Evolutionary conservation across 352 stramenopile species (phyloP).

Genomic region (Thalassiosira hispida): DNA sequence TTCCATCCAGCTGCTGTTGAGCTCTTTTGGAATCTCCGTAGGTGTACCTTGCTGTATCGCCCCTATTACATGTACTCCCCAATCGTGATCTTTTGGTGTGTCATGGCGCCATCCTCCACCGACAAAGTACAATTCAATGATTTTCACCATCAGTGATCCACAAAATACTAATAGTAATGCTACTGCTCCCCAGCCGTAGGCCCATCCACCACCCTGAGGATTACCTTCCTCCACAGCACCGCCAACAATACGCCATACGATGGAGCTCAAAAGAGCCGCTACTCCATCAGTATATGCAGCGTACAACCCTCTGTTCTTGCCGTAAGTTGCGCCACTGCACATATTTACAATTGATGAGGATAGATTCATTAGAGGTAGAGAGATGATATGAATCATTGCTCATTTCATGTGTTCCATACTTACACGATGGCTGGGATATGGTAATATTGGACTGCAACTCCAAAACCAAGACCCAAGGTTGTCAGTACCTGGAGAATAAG

Average conservation of each 20-base stretch:
- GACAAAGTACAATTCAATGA: constrained; percentile 82
- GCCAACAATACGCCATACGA: constrained; percentile 77
- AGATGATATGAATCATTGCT: too few species aligned
- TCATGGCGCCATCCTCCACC: constrained; percentile 42
- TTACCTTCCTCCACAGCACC: constrained; percentile 69
- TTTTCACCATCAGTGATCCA: constrained; percentile 79
- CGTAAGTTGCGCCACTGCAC: constrained; percentile 75
- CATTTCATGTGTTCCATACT: too few species aligned
- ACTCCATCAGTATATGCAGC: constrained; percentile 77
- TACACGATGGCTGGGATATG: constrained; percentile 81
- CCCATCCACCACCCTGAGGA: constrained; percentile 71
- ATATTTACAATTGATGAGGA: too few species aligned
- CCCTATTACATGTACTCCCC: too few species aligned
- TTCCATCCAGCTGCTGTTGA: constrained; percentile 56
- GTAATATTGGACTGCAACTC: constrained; percentile 80
- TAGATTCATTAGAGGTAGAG: too few species aligned
- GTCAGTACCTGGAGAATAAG: constrained; percentile 73
- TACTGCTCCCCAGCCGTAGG: constrained; percentile 81
- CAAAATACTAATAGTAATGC: constrained; percentile 79
- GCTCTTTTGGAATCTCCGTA: constrained; percentile 29
- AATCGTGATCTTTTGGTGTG: constrained; percentile 12
- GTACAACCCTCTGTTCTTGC: constrained; percentile 76
- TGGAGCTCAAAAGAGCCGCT: constrained; percentile 65
- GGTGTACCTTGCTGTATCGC: too few species aligned
- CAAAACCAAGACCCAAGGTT: constrained; percentile 64